These are phyloP conservation scores for Plectosphaerella plurivora DNA, from an alignment of 2,329 filamentous ascomycete genomes.

Conservation along the genomic window DNA sequence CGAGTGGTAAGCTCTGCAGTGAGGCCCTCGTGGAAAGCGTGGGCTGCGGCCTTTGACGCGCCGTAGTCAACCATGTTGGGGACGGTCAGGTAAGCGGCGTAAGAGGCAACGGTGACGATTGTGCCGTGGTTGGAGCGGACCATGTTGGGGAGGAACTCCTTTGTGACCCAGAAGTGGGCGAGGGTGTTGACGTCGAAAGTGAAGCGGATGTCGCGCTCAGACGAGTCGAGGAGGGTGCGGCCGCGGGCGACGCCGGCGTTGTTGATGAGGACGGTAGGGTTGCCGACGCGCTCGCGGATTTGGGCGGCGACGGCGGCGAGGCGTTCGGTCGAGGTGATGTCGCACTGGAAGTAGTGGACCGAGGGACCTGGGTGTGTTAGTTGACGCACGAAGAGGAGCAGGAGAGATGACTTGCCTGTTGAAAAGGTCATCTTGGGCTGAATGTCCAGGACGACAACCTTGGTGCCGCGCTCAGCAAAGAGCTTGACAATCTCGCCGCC, in stretches of 20 bases:
- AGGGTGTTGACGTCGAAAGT: conserved; percentile 70
- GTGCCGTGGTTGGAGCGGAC: conserved; percentile 63
- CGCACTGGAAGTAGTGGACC: conserved; percentile 66
- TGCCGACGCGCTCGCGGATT: conserved; percentile 52
- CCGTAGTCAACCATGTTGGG: conserved; percentile 65
- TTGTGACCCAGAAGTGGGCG: conserved; percentile 61
- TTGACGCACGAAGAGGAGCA: neutral
- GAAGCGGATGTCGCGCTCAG: conserved; percentile 55
- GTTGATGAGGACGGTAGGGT: conserved; percentile 68
- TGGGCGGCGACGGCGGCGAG: conserved; percentile 46
- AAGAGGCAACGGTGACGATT: conserved; percentile 64
- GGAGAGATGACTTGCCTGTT: conserved; percentile 30
- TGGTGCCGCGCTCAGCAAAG: conserved; percentile 60
- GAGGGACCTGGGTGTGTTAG: conserved; percentile 30
- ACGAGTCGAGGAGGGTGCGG: conserved; percentile 54
- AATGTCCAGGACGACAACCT: conserved; percentile 68
- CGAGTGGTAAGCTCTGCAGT: conserved; percentile 51
- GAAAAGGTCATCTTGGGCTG: conserved; percentile 51
- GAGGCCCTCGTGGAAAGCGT: conserved; percentile 65
- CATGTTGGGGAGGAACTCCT: conserved; percentile 66
- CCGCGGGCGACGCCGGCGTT: conserved; percentile 64
- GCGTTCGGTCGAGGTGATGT: conserved; percentile 56
- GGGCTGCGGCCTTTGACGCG: conserved; percentile 60
- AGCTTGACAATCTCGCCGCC: conserved; percentile 61
- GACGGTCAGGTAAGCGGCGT: conserved; percentile 56